These are phyloP conservation scores for Centaurea solstitialis DNA, from an alignment of 129 eudicot species.

Conservation along the genomic window DNA sequence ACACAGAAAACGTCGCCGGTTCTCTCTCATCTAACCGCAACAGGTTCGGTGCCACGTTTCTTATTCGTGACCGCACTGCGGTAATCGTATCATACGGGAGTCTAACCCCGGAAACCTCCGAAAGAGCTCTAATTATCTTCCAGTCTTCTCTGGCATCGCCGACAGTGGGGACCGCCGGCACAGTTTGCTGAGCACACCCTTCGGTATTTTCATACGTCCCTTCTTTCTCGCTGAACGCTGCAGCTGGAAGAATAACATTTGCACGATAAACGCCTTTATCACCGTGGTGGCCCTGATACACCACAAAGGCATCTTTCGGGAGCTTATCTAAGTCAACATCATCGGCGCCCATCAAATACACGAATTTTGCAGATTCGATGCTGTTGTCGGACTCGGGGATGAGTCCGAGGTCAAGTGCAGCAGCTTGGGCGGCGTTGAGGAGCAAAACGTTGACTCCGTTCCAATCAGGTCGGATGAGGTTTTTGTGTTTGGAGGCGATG, in stretches of 20 bases:
- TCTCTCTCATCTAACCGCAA: slow-evolving; percentile 78
- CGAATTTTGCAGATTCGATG: slow-evolving; percentile 76
- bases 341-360: slow-evolving; percentile 96
- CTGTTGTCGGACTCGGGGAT: slow-evolving; percentile 76
- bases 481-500: slow-evolving; percentile 59
- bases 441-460: slow-evolving; percentile 83
- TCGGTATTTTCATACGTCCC: slow-evolving; percentile 91
- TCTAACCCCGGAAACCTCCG: slow-evolving; percentile 70
- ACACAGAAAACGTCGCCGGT: slow-evolving; percentile 60
- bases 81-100: slow-evolving; percentile 64
- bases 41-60: slow-evolving; percentile 85
- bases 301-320: slow-evolving; percentile 90
- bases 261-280: slow-evolving; percentile 94
- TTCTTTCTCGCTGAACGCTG: slow-evolving; percentile 91
- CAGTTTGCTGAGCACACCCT: slow-evolving; percentile 81
- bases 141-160: slow-evolving; percentile 98
- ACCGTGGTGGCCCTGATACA: slow-evolving; percentile 98
- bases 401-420: slow-evolving; percentile 95
- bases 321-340: slow-evolving; percentile 72
- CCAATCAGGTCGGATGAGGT: slow-evolving; percentile 82
- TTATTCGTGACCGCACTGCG: slow-evolving; percentile 51
- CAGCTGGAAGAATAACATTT: slow-evolving; percentile 84
- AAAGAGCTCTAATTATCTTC: slow-evolving; percentile 88
- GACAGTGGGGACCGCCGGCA: slow-evolving; percentile 95
- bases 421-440: slow-evolving; percentile 97